Conservation (phyloP, 2,329 filamentous ascomycete species). For the Trichoderma arundinaceum region DNA sequence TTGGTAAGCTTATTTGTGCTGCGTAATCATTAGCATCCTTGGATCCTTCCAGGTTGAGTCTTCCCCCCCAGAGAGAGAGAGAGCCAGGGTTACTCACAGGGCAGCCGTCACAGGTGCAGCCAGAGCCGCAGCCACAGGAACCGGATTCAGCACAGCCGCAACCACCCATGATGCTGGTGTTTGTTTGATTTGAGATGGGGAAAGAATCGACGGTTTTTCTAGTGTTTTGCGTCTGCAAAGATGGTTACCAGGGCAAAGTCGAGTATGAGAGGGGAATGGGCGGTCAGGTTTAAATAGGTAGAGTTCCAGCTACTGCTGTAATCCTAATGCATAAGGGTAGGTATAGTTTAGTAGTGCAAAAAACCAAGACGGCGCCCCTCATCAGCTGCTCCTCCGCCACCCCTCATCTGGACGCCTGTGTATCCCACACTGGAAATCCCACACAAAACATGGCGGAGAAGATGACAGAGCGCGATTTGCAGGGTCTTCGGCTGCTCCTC, state of each 20-base stretch:
- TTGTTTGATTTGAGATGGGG: not conserved
- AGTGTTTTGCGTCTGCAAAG: not conserved
- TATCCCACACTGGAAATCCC: not conserved
- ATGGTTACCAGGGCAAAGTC: not conserved
- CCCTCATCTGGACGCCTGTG: not conserved
- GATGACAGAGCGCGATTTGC: not conserved
- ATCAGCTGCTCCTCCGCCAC: not conserved
- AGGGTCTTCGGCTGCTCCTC: too few relatives aligned
- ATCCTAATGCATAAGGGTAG: not conserved
- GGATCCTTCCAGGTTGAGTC: too few relatives aligned
- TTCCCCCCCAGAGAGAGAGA: too few relatives aligned
- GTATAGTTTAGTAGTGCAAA: not conserved
- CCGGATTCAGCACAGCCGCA: slow-evolving; percentile 51
- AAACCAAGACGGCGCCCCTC: not conserved
- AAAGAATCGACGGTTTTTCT: not conserved
- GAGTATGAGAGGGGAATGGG: slow-evolving; percentile 5
- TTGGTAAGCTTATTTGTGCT: too few relatives aligned
- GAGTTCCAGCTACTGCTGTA: not conserved
- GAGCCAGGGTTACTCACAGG: slow-evolving; percentile 45
- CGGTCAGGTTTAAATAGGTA: slow-evolving; percentile 26
- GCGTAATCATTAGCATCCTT: too few relatives aligned
- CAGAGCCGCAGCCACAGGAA: slow-evolving; percentile 50
- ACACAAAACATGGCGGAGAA: not conserved
- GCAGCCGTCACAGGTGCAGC: slow-evolving; percentile 52
- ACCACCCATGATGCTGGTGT: slow-evolving; percentile 48